Conservation (phyloP, 768 basidiomycete species). For the Lenzites betulinus region DNA sequence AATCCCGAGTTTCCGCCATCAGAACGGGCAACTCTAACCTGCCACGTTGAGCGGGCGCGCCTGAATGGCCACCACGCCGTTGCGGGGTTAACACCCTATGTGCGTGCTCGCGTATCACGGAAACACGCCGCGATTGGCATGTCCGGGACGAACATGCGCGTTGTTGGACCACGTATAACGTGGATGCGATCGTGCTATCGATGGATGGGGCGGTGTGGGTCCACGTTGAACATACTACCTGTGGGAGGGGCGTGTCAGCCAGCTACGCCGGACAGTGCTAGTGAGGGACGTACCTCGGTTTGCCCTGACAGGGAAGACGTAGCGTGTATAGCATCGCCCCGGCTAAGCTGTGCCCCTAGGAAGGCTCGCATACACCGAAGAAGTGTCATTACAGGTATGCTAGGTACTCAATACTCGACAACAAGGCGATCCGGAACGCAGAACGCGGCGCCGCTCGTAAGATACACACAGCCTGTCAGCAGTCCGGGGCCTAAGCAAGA, state of each 20-base stretch:
- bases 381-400: conserved; percentile 3
- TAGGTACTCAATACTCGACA: conserved; percentile 9
- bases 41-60: too few species aligned
- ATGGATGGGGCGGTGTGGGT: neutral
- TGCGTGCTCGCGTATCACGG: neutral
- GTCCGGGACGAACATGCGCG: neutral
- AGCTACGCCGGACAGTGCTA: neutral
- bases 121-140: neutral
- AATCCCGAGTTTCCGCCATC: too few species aligned
- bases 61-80: neutral
- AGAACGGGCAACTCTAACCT: too few species aligned
- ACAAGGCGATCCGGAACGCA: neutral
- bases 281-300: neutral
- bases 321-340: neutral
- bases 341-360: too few species aligned
- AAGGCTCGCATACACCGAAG: neutral
- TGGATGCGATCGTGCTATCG: neutral
- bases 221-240: neutral
- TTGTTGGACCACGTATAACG: neutral
- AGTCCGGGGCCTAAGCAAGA: neutral
- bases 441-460: conserved; percentile 5
- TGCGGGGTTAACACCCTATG: neutral
- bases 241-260: neutral
- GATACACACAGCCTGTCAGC: neutral
- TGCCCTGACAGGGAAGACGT: neutral